Percentiles rank a stretch among this genome's conserved stretches.
Evolutionary conservation across 2,329 filamentous ascomycete genomes (phyloP).

Genomic region (Atkinsonella hypoxylon): DNA sequence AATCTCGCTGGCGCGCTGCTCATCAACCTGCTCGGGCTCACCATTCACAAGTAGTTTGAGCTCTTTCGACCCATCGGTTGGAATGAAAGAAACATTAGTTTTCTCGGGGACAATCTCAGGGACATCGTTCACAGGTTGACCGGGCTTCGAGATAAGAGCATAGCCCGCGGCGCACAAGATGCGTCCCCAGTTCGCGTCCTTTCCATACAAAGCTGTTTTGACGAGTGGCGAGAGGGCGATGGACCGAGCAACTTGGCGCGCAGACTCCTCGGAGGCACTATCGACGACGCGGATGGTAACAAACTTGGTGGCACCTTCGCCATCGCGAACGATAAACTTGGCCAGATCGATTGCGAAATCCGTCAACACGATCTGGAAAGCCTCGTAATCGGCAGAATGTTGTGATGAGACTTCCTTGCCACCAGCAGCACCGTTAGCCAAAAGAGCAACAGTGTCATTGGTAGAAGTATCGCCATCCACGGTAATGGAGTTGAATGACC

Average conservation of each 20-base stretch:
- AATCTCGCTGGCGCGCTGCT: constrained; percentile 65
- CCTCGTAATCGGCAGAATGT: constrained; percentile 50
- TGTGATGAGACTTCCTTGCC: constrained; percentile 49
- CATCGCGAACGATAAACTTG: constrained; percentile 88
- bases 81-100: constrained; percentile 70
- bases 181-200: constrained; percentile 96
- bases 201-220: constrained; percentile 93
- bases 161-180: constrained; percentile 94
- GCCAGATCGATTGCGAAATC: constrained; percentile 74
- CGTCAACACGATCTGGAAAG: constrained; percentile 59
- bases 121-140: constrained; percentile 44
- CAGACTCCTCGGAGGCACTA: constrained; percentile 55
- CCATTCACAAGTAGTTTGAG: constrained; percentile 67
- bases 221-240: constrained; percentile 89
- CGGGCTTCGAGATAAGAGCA: constrained; percentile 47
- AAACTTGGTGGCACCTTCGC: constrained; percentile 96
- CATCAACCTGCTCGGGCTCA: constrained; percentile 69
- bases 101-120: constrained; percentile 53
- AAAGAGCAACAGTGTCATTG: constrained; percentile 86
- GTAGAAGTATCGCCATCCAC: constrained; percentile 96
- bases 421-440: constrained; percentile 91
- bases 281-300: constrained; percentile 81
- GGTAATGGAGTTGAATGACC: constrained; percentile 92
- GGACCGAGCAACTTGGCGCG: constrained; percentile 68
- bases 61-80: constrained; percentile 63